Evolutionary conservation across 192 early-diverging fungal species (phyloP).

Genomic region (Rhizophagus sp.): DNA sequence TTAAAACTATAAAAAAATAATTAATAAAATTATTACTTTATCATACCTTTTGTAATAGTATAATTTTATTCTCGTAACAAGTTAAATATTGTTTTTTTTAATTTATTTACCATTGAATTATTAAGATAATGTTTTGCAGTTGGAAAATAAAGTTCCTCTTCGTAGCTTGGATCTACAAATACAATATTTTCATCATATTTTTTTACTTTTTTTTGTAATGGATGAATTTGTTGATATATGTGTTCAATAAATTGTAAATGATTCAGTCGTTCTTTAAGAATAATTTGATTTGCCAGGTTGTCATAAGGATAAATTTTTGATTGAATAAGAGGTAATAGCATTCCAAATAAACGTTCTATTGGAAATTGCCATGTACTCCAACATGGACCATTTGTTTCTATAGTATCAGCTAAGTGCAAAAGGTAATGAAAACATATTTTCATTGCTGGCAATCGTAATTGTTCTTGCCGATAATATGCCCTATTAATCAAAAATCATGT

Average conservation of each 20-base stretch:
- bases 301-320: conserved; percentile 5
- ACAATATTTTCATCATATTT: neutral
- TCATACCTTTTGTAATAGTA: neutral
- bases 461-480: neutral
- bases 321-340: neutral
- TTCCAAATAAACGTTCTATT: neutral
- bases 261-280: neutral
- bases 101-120: neutral
- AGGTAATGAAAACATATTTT: conserved; percentile 7
- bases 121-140: conserved; percentile 2
- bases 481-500: neutral
- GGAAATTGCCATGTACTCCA: neutral
- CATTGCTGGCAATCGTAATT: neutral
- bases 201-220: neutral
- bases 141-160: neutral
- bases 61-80: neutral
- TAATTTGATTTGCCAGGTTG: neutral
- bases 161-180: neutral
- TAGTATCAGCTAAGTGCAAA: neutral
- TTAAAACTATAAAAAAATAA: too few species aligned
- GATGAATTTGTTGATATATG: conserved; percentile 1
- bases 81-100: neutral
- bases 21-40: neutral
- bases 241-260: conserved; percentile 6
- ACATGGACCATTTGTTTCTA: conserved; percentile 4